phyloP scores from a whole-genome alignment of 129 eudicot species.

The Helichrysum umbraculigerum region DNA sequence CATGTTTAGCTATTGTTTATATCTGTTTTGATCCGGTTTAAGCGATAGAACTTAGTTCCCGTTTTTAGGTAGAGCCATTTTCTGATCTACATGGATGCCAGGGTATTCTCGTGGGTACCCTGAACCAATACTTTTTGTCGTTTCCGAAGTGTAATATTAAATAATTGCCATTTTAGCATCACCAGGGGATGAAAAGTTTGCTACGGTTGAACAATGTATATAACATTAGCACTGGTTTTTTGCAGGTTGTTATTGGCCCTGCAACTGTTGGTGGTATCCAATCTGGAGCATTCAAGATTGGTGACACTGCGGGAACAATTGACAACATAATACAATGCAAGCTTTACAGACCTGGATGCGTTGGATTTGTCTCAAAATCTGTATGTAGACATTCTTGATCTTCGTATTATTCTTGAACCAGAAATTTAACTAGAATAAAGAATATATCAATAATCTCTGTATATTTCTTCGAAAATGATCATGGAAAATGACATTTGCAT shows the following conservation, averaged over 20 bases:
- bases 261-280: conserved; percentile 98
- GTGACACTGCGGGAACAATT: conserved; percentile 94
- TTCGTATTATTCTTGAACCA: not conserved
- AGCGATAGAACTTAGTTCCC: not conserved
- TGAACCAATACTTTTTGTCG: not conserved
- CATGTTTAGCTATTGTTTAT: not conserved
- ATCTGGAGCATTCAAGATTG: conserved; percentile 96
- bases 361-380: conserved; percentile 97
- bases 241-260: conserved; percentile 91
- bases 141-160: not conserved
- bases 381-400: conserved; percentile 44
- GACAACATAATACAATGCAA: conserved; percentile 94
- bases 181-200: too few relatives aligned
- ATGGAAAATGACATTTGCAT: conserved; percentile 14
- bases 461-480: conserved; percentile 8
- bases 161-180: not conserved
- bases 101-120: not conserved
- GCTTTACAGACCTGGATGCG: conserved; percentile 96
- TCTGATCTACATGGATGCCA: not conserved
- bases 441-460: not conserved
- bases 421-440: not conserved
- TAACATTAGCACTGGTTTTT: not conserved
- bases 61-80: not conserved
- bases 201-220: not conserved
- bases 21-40: not conserved